Evolutionary conservation across 1,284 basidiomycete species (phyloP).

Genomic region (Porodaedalea pini): DNA sequence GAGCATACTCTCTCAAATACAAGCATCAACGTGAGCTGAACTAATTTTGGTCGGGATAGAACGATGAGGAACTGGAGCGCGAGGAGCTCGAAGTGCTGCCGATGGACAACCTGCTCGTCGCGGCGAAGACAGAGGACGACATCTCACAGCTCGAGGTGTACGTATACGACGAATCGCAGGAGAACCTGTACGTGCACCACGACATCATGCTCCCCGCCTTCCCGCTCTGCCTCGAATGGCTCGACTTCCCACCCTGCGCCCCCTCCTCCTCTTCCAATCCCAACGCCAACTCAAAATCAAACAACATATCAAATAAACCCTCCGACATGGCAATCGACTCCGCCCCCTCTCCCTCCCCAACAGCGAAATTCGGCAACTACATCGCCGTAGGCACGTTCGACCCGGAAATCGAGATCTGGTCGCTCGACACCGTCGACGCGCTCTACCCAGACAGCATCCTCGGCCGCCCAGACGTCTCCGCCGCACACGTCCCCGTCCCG

Average conservation of each 20-base stretch:
- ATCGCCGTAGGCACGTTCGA: conserved; percentile 97
- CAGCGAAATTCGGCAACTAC: conserved; percentile 73
- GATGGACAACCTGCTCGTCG: conserved; percentile 89
- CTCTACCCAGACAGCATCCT: conserved; percentile 93
- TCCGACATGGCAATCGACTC: conserved; percentile 17
- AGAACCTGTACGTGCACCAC: conserved; percentile 96
- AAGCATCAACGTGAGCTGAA: background rate
- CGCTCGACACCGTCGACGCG: conserved; percentile 88
- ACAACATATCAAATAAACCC: background rate
- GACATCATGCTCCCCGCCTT: conserved; percentile 97
- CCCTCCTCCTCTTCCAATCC: conserved; percentile 36
- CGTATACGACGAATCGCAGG: conserved; percentile 88
- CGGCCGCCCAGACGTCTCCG: conserved; percentile 84
- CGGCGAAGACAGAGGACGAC: conserved; percentile 96
- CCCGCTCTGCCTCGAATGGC: conserved; percentile 98
- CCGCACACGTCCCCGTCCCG: conserved; percentile 71
- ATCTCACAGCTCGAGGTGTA: conserved; percentile 95
- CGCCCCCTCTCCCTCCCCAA: conserved; percentile 30
- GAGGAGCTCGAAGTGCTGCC: conserved; percentile 89
- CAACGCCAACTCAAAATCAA: conserved; percentile 19
- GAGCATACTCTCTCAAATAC: conserved; percentile 26
- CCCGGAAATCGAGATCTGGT: conserved; percentile 99
- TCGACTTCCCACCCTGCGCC: conserved; percentile 82
- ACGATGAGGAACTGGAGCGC: conserved; percentile 80
- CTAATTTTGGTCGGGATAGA: conserved; percentile 34